Percentiles rank a stretch among this genome's conserved stretches.
These are phyloP conservation scores for Mucor irregularis DNA, from an alignment of 371 early-diverging fungal species.

Conservation along the genomic window DNA sequence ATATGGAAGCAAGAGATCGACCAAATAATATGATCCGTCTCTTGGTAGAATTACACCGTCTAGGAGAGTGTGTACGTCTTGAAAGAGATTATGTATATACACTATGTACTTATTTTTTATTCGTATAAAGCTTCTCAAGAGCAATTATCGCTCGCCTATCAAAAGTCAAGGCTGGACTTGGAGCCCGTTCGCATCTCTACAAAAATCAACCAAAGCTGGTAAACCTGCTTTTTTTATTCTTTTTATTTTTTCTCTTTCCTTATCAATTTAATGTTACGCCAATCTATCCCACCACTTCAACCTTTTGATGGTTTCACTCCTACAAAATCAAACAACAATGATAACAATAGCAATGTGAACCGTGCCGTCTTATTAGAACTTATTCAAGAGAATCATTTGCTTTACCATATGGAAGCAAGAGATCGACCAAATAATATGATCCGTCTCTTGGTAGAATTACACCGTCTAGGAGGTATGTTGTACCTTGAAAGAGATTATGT, in stretches of 20 bases:
- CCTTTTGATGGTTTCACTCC: not conserved
- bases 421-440: conserved; percentile 36
- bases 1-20: conserved; percentile 39
- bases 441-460: conserved; percentile 32
- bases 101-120: not conserved
- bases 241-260: not conserved
- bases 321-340: too few relatives aligned
- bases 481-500: too few relatives aligned
- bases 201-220: not conserved
- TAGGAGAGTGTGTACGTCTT: conserved; percentile 36
- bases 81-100: too few relatives aligned
- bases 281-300: conserved; percentile 9
- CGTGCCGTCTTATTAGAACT: conserved; percentile 9
- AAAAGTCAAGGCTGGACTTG: conserved; percentile 3
- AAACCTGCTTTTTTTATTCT: not conserved
- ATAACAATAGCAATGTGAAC: not conserved
- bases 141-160: conserved; percentile 15
- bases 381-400: conserved; percentile 27
- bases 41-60: conserved; percentile 30
- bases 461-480: conserved; percentile 38
- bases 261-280: conserved; percentile 8
- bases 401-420: conserved; percentile 39
- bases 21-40: conserved; percentile 36
- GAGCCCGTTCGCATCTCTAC: conserved; percentile 12
- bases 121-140: conserved; percentile 15